Percentiles rank a stretch among this genome's conserved stretches.
Conservation (phyloP, 2,329 filamentous ascomycete species). For the Capronia americana region DNA sequence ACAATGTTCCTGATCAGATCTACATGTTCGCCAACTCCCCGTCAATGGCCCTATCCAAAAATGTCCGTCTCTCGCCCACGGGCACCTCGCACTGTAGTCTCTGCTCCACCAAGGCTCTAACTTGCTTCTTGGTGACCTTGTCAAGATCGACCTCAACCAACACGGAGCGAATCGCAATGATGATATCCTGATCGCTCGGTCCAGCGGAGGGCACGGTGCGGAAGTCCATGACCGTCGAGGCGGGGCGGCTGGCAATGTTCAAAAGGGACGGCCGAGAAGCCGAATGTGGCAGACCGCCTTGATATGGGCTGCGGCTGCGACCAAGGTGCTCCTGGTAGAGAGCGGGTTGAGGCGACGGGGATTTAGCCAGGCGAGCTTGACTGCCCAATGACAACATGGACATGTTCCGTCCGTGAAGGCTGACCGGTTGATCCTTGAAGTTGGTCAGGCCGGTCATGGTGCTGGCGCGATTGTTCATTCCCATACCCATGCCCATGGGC, state of each 20-base stretch:
- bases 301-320: conserved; percentile 45
- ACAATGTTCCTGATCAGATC: background rate
- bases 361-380: conserved; percentile 33
- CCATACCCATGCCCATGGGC: conserved; percentile 62
- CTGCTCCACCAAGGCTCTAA: conserved; percentile 88
- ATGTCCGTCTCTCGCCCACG: conserved; percentile 80
- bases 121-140: conserved; percentile 98
- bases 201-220: conserved; percentile 61
- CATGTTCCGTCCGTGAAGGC: conserved; percentile 59
- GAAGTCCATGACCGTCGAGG: conserved; percentile 64
- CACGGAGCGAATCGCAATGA: conserved; percentile 82
- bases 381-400: conserved; percentile 64
- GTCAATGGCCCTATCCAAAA: conserved; percentile 93
- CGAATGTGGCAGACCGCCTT: conserved; percentile 44
- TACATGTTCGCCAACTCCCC: conserved; percentile 92
- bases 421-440: conserved; percentile 66
- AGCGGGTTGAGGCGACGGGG: conserved; percentile 40
- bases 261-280: conserved; percentile 52
- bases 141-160: conserved; percentile 90
- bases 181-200: conserved; percentile 79
- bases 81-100: conserved; percentile 83
- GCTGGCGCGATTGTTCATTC: conserved; percentile 63
- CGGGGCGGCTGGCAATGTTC: conserved; percentile 56
- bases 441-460: conserved; percentile 70
- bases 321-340: conserved; percentile 49